phyloP scores from a whole-genome alignment of 2,329 filamentous ascomycete genomes.

The Fusarium euwallaceae region DNA sequence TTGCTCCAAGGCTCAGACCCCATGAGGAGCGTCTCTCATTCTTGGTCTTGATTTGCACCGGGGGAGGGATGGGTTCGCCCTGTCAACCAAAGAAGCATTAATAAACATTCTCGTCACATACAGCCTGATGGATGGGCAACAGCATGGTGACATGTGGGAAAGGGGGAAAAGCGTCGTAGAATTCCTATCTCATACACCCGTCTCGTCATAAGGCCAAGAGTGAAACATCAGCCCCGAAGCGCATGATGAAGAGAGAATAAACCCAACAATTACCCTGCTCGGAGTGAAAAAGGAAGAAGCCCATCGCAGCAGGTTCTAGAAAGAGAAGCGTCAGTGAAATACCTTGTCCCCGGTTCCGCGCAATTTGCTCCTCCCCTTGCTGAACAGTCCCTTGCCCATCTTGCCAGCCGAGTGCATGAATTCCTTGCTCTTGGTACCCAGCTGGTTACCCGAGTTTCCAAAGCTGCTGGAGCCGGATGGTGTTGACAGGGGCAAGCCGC shows the following conservation, averaged over 20 bases:
- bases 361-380: constrained; percentile 90
- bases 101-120: constrained; percentile 49
- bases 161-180: constrained; percentile 52
- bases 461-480: constrained; percentile 61
- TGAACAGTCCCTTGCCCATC: constrained; percentile 90
- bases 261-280: constrained; percentile 47
- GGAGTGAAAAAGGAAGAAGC: constrained; percentile 44
- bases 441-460: constrained; percentile 70
- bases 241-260: constrained; percentile 49
- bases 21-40: constrained; percentile 60
- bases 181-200: constrained; percentile 58
- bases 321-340: constrained; percentile 74
- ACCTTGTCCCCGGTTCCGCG: constrained; percentile 84
- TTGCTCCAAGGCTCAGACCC: constrained; percentile 55
- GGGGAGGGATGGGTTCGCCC: constrained; percentile 53
- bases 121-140: constrained; percentile 47
- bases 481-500: constrained; percentile 52
- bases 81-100: constrained; percentile 54
- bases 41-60: constrained; percentile 53
- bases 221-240: constrained; percentile 47
- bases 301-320: constrained; percentile 48
- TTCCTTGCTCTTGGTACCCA: constrained; percentile 89
- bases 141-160: constrained; percentile 44
- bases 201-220: constrained; percentile 52
- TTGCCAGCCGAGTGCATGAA: constrained; percentile 88